A percentile compares a stretch with the other conserved stretches of the same genome.
Evolutionary conservation across 2,329 filamentous ascomycete genomes (phyloP).

Genomic region (Colletotrichum cordylinicola): DNA sequence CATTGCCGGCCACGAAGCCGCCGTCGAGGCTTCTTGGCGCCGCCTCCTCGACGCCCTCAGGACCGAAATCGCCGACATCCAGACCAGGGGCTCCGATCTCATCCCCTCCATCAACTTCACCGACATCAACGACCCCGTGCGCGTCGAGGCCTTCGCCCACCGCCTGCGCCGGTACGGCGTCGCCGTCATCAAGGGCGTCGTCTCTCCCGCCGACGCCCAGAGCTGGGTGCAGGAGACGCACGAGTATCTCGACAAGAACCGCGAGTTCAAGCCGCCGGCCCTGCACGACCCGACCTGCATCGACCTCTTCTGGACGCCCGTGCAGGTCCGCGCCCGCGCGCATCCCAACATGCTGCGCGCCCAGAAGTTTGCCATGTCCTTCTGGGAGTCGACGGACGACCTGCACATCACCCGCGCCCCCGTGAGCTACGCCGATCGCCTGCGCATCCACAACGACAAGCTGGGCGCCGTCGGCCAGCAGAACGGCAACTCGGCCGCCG

Average conservation of each 20-base stretch:
- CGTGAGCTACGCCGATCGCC: conserved; percentile 65
- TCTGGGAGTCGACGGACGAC: conserved; percentile 58
- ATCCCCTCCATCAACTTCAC: conserved; percentile 48
- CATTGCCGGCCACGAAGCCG: conserved; percentile 41
- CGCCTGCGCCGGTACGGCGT: conserved; percentile 34
- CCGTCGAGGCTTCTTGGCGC: conserved; percentile 43
- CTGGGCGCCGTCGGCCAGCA: conserved; percentile 22
- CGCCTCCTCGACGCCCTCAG: conserved; percentile 41
- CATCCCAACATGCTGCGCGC: conserved; percentile 43
- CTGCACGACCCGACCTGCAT: conserved; percentile 71
- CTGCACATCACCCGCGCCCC: conserved; percentile 52
- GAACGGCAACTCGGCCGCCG: conserved; percentile 48
- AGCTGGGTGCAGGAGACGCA: conserved; percentile 57
- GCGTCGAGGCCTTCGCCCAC: conserved; percentile 30
- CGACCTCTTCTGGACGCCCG: conserved; percentile 65
- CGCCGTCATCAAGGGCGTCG: conserved; percentile 36
- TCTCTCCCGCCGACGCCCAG: conserved; percentile 30
- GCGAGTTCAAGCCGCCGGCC: conserved; percentile 50
- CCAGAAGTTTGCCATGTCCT: conserved; percentile 53
- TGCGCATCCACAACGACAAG: conserved; percentile 52
- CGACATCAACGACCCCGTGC: conserved; percentile 36
- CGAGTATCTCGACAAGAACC: conserved; percentile 59
- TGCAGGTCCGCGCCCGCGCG: conserved; percentile 44
- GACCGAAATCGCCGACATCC: conserved; percentile 42
- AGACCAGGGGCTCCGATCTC: conserved; percentile 34